phyloP scores from a whole-genome alignment of 2,329 filamentous ascomycete species.

The Trichoderma sp. region DNA sequence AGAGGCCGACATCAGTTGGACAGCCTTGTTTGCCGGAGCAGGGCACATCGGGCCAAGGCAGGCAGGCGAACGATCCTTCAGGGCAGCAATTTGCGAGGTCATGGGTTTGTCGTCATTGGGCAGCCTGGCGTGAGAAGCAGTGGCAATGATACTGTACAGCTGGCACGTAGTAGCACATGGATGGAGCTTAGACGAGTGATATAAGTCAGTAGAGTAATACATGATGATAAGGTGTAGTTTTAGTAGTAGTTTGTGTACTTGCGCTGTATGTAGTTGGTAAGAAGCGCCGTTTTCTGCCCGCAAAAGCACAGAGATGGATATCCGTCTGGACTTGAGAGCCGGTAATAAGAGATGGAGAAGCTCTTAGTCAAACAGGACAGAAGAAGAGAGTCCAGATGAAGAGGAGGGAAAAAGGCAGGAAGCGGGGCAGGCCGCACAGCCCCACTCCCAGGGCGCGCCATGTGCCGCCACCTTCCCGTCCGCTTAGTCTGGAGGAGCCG shows the following conservation, averaged over 20 bases:
- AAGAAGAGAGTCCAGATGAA: neutral
- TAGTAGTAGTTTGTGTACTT: no score
- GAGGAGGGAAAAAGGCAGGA: neutral
- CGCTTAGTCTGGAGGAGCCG: slow-evolving; percentile 7
- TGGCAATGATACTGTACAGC: no score
- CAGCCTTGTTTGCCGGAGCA: neutral
- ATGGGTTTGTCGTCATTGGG: neutral
- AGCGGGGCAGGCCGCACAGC: neutral
- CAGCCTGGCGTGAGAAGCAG: neutral
- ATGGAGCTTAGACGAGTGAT: no score
- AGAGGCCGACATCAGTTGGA: neutral
- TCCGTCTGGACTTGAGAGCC: no score
- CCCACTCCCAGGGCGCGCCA: slow-evolving; percentile 19
- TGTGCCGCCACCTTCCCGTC: slow-evolving; percentile 20
- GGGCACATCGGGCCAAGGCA: neutral
- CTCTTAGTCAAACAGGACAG: no score
- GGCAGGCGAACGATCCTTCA: neutral
- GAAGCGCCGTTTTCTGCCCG: no score
- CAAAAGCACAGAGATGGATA: no score
- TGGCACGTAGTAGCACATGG: neutral
- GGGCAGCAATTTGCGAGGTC: slow-evolving; percentile 3
- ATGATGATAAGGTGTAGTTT: no score
- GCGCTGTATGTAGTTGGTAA: no score
- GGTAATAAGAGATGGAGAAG: no score
- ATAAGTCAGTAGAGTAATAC: no score